Evolutionary conservation across 2,329 filamentous ascomycete species (phyloP).

Genomic region (Chalaropsis thielavioides): DNA sequence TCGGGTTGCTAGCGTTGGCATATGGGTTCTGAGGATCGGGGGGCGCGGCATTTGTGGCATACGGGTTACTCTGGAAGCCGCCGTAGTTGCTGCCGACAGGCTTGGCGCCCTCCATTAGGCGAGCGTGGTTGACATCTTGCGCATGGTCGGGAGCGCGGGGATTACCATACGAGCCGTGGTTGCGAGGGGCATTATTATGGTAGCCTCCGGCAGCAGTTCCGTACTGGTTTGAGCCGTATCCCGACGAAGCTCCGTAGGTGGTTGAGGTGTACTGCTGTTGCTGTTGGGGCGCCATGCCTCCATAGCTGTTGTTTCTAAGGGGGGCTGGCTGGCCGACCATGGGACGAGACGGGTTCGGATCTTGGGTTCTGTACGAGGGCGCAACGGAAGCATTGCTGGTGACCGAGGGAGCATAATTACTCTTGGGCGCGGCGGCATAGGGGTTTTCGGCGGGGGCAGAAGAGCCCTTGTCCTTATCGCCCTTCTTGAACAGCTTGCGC

Average conservation of each 20-base stretch:
- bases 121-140: constrained; percentile 32
- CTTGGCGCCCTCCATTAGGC: constrained; percentile 14
- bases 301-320: constrained; percentile 21
- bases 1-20: constrained; percentile 14
- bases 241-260: constrained; percentile 22
- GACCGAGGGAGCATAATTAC: constrained; percentile 15
- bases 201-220: constrained; percentile 37
- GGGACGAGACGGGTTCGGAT: constrained; percentile 12
- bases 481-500: constrained; percentile 16
- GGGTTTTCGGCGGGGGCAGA: constrained; percentile 15
- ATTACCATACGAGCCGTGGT: constrained; percentile 47
- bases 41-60: constrained; percentile 6
- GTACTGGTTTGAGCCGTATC: constrained; percentile 41
- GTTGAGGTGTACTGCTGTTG: constrained; percentile 9
- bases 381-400: constrained; percentile 9
- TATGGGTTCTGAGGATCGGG: constrained; percentile 15
- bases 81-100: constrained; percentile 18
- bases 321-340: constrained; percentile 20
- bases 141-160: constrained; percentile 26
- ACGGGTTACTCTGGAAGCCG: constrained; percentile 21
- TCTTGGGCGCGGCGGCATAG: constrained; percentile 14
- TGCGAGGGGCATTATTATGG: constrained; percentile 37
- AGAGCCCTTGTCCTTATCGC: constrained; percentile 15
- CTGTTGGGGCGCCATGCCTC: constrained; percentile 1
- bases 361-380: constrained; percentile 14